Evolutionary conservation across 306 rosid species (phyloP).

Genomic region (Senna tora): DNA sequence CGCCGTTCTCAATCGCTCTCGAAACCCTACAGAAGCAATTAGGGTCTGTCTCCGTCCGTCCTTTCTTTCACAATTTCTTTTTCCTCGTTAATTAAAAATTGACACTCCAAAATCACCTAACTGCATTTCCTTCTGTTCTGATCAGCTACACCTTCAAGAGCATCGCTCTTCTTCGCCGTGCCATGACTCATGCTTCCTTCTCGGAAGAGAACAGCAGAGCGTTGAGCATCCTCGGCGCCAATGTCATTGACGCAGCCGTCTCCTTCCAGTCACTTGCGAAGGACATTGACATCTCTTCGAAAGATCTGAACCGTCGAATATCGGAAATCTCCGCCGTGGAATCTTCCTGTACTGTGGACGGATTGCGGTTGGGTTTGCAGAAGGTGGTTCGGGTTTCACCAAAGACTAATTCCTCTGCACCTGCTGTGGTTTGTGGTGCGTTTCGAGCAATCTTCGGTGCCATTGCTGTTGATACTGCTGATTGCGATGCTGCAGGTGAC

Average conservation of each 20-base stretch:
- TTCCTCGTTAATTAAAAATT: neutral
- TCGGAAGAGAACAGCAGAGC: slow-evolving; percentile 82
- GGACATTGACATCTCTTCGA: slow-evolving; percentile 47
- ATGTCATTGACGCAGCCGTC: slow-evolving; percentile 44
- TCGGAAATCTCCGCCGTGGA: neutral
- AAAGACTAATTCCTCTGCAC: slow-evolving; percentile 63
- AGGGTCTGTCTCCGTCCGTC: neutral
- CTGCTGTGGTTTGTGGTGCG: slow-evolving; percentile 67
- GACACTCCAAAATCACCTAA: neutral
- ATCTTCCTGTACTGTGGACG: slow-evolving; percentile 13
- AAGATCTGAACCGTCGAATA: slow-evolving; percentile 5
- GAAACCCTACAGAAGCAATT: slow-evolving; percentile 5
- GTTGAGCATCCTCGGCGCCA: slow-evolving; percentile 42
- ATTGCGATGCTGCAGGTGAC: slow-evolving; percentile 58
- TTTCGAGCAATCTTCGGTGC: slow-evolving; percentile 78
- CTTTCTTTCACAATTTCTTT: neutral
- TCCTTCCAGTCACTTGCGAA: slow-evolving; percentile 43
- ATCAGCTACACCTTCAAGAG: slow-evolving; percentile 44
- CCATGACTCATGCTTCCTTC: slow-evolving; percentile 84
- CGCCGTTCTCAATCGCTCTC: slow-evolving; percentile 15
- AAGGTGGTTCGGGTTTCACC: slow-evolving; percentile 48
- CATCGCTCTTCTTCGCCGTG: slow-evolving; percentile 63
- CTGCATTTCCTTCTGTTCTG: too few species aligned
- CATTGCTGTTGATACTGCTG: slow-evolving; percentile 60
- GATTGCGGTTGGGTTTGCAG: slow-evolving; percentile 16